phyloP scores from a whole-genome alignment of 257 asterid species.

The Solanum virginianum region DNA sequence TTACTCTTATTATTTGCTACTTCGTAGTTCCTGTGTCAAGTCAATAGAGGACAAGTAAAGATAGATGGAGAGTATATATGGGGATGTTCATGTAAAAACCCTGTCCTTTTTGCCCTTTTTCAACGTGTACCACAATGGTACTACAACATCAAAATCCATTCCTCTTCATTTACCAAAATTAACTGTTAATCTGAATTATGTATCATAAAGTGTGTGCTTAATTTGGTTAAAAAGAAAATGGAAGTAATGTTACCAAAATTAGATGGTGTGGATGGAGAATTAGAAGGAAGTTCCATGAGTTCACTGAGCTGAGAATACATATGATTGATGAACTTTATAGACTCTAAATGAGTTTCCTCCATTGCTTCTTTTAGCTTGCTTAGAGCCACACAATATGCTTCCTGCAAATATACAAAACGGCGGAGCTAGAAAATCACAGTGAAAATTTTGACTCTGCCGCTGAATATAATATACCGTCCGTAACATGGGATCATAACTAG shows the following conservation, averaged over 20 bases:
- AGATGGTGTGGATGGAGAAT: neutral
- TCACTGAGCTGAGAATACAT: slow-evolving; percentile 47
- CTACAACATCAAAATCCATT: neutral
- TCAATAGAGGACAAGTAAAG: too few species aligned
- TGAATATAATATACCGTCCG: neutral
- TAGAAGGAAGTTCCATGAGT: slow-evolving; percentile 13
- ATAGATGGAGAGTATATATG: neutral
- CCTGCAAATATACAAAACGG: slow-evolving; percentile 5
- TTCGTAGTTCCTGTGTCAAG: neutral
- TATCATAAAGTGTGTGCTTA: neutral
- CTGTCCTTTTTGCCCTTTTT: neutral
- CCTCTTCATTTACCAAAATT: neutral
- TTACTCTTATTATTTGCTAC: too few species aligned
- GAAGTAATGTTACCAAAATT: neutral
- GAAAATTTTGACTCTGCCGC: neutral
- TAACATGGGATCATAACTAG: neutral
- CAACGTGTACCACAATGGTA: neutral
- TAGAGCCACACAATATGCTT: slow-evolving; percentile 30
- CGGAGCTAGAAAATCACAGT: neutral
- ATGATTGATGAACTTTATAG: slow-evolving; percentile 35
- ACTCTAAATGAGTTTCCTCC: slow-evolving; percentile 40
- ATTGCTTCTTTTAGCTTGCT: slow-evolving; percentile 37
- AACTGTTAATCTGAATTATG: neutral
- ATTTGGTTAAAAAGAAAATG: neutral
- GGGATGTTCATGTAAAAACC: neutral